These are phyloP conservation scores for Zygoascus bituminiphila DNA, from an alignment of 805 yeast species.

Conservation along the genomic window DNA sequence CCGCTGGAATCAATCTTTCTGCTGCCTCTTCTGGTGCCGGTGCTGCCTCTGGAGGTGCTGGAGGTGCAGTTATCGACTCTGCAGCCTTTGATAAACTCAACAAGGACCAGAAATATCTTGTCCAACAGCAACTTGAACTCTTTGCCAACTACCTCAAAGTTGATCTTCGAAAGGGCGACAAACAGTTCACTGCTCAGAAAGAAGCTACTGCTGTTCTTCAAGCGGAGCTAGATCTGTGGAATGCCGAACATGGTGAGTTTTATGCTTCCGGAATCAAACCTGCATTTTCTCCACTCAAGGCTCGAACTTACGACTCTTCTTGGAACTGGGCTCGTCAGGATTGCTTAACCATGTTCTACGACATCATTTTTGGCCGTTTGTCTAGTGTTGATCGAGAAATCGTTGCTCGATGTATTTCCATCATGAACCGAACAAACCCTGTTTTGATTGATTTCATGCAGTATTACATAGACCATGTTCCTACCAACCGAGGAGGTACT, in stretches of 20 bases:
- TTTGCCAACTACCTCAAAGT: conserved; percentile 90
- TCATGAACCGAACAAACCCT: conserved; percentile 96
- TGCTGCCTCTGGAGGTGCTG: conserved; percentile 43
- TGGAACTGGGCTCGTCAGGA: conserved; percentile 99
- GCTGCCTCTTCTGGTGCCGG: conserved; percentile 54
- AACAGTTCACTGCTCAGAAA: conserved; percentile 71
- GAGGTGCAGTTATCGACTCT: conserved; percentile 82
- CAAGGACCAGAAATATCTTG: conserved; percentile 60
- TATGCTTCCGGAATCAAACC: conserved; percentile 90
- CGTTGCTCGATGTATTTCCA: conserved; percentile 89
- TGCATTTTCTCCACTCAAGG: conserved; percentile 82
- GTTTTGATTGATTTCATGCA: conserved; percentile 94
- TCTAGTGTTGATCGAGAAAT: conserved; percentile 92
- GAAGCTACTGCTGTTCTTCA: conserved; percentile 79
- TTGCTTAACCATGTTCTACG: conserved; percentile 85
- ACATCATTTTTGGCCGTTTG: conserved; percentile 88
- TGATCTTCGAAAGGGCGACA: conserved; percentile 87
- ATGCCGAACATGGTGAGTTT: conserved; percentile 86
- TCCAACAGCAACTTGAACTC: conserved; percentile 79
- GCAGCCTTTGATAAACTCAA: conserved; percentile 86
- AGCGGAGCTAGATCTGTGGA: conserved; percentile 85
- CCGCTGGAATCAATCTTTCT: conserved; percentile 68
- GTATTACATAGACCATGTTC: conserved; percentile 77
- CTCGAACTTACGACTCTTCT: conserved; percentile 92
- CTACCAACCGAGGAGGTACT: conserved; percentile 83